phyloP scores from a whole-genome alignment of 805 yeast species.

The Middelhovenomyces tepae region DNA sequence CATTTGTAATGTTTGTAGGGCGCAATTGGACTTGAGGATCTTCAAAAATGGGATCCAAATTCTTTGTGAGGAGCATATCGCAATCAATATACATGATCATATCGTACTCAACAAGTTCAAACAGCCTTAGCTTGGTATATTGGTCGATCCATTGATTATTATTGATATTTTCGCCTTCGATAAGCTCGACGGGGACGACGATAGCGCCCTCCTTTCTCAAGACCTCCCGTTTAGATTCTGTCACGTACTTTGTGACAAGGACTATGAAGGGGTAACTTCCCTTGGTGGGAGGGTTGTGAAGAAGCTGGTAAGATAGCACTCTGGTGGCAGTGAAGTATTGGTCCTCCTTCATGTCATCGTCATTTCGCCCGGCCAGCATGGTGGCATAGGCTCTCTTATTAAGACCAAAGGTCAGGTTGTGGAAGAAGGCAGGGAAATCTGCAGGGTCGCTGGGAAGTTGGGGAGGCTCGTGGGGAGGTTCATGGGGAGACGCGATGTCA shows the following conservation, averaged over 20 bases:
- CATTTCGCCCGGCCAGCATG: too few species aligned
- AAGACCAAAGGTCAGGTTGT: too few species aligned
- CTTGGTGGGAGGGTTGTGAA: constrained; percentile 6
- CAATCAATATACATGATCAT: constrained; percentile 10
- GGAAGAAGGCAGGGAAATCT: too few species aligned
- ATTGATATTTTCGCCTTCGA: constrained; percentile 4
- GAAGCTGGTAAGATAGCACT: constrained; percentile 7
- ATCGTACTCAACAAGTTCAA: constrained; percentile 7
- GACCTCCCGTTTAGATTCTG: constrained; percentile 8
- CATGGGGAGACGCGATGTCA: too few species aligned
- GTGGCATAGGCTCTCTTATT: too few species aligned
- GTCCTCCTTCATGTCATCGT: too few species aligned
- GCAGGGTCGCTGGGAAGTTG: too few species aligned
- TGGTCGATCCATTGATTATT: constrained; percentile 9
- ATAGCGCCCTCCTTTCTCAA: constrained; percentile 7
- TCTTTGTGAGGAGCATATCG: constrained; percentile 8
- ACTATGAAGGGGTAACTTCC: constrained; percentile 9
- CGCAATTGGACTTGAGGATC: constrained; percentile 8
- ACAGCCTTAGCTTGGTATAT: constrained; percentile 9
- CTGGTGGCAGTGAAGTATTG: too few species aligned
- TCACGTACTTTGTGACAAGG: constrained; percentile 8
- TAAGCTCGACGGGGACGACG: constrained; percentile 7
- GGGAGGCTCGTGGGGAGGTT: too few species aligned
- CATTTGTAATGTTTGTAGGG: neutral
- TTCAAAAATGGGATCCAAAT: constrained; percentile 8